These are phyloP conservation scores for Talaromyces sp. DNA, from an alignment of 2,329 filamentous ascomycete genomes.

Conservation along the genomic window DNA sequence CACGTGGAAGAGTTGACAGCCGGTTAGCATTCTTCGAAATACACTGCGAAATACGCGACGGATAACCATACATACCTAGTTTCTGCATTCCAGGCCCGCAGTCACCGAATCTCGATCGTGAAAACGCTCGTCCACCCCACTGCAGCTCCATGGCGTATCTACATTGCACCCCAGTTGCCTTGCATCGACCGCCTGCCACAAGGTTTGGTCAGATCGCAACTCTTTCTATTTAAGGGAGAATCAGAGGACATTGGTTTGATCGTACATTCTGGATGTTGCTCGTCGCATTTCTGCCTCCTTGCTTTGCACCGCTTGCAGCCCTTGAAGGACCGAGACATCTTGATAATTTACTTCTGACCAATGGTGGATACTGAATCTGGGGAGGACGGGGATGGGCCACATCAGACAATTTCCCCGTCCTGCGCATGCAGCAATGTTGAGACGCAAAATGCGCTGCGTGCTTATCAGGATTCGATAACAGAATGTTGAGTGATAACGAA, in stretches of 20 bases:
- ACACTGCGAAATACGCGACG: not conserved
- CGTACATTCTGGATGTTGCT: slow-evolving; percentile 39
- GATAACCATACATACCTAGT: slow-evolving; percentile 26
- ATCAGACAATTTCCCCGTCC: slow-evolving; percentile 2
- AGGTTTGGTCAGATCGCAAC: not conserved
- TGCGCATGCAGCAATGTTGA: not conserved
- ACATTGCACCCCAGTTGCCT: slow-evolving; percentile 36
- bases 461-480: not conserved
- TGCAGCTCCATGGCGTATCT: slow-evolving; percentile 43
- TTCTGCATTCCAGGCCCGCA: slow-evolving; percentile 37
- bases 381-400: slow-evolving; percentile 1
- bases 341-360: not conserved
- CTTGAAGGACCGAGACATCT: slow-evolving; percentile 42
- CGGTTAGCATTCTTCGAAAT: not conserved
- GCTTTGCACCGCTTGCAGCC: slow-evolving; percentile 46
- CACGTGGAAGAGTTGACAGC: not conserved
- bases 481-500: not conserved
- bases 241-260: not conserved
- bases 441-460: not conserved
- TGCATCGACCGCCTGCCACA: slow-evolving; percentile 32
- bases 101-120: slow-evolving; percentile 38
- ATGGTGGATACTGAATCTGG: slow-evolving; percentile 1
- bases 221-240: not conserved
- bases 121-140: slow-evolving; percentile 44
- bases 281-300: slow-evolving; percentile 47